Percentiles rank a stretch among this genome's conserved stretches.
These are phyloP conservation scores for Teratosphaeria destructans DNA, from an alignment of 2,329 filamentous ascomycete species.

Conservation along the genomic window DNA sequence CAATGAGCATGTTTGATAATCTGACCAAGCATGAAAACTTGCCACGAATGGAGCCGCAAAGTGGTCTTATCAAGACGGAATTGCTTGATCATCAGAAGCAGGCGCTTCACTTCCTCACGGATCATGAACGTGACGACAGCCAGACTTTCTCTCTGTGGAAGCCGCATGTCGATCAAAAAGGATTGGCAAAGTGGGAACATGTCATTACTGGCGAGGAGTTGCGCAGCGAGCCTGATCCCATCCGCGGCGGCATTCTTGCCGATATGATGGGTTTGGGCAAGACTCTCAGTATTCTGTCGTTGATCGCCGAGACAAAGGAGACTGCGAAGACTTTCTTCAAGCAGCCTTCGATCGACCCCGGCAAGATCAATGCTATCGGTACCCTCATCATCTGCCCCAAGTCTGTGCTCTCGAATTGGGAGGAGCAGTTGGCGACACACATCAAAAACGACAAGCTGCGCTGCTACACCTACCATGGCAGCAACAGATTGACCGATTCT, in stretches of 20 bases:
- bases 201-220: slow-evolving; percentile 66
- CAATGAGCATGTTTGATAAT: slow-evolving; percentile 75
- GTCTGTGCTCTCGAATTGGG: slow-evolving; percentile 90
- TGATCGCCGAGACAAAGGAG: slow-evolving; percentile 56
- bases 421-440: slow-evolving; percentile 80
- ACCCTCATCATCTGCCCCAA: slow-evolving; percentile 83
- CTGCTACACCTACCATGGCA: slow-evolving; percentile 80
- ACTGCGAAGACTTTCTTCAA: slow-evolving; percentile 49
- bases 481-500: slow-evolving; percentile 59
- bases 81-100: slow-evolving; percentile 83
- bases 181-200: slow-evolving; percentile 61
- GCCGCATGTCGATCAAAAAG: slow-evolving; percentile 44
- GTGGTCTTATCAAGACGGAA: slow-evolving; percentile 50
- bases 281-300: slow-evolving; percentile 66
- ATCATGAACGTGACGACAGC: slow-evolving; percentile 52
- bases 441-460: slow-evolving; percentile 53
- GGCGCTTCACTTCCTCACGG: slow-evolving; percentile 74
- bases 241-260: slow-evolving; percentile 38
- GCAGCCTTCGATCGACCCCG: slow-evolving; percentile 25
- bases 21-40: slow-evolving; percentile 66
- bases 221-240: slow-evolving; percentile 23
- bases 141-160: slow-evolving; percentile 70
- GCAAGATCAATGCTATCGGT: slow-evolving; percentile 55
- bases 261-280: slow-evolving; percentile 45
- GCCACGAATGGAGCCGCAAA: slow-evolving; percentile 58